Conservation (phyloP, 257 asterid genomes). For the Ilex aquifolium region DNA sequence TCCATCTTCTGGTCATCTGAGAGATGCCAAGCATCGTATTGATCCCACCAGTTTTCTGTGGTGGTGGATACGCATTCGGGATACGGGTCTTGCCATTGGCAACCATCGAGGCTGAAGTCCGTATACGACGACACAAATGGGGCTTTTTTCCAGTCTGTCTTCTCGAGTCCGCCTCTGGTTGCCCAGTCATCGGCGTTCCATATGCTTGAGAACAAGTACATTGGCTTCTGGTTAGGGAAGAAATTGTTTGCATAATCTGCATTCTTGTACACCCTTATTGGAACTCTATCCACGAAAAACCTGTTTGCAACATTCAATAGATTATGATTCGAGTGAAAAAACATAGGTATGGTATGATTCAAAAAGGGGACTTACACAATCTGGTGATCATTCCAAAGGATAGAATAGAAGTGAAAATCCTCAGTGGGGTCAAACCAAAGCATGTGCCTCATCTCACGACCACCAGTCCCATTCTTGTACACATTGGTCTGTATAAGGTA, state of each 20-base stretch:
- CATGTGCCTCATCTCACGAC: slow-evolving; percentile 82
- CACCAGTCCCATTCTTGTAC: slow-evolving; percentile 89
- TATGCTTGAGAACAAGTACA: slow-evolving; percentile 89
- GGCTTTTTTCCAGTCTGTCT: slow-evolving; percentile 84
- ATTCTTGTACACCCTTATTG: slow-evolving; percentile 79
- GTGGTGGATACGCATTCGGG: slow-evolving; percentile 85
- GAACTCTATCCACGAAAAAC: slow-evolving; percentile 69
- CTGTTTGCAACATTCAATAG: slow-evolving; percentile 27
- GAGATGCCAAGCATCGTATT: slow-evolving; percentile 74
- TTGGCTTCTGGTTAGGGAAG: slow-evolving; percentile 80
- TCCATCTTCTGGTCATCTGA: slow-evolving; percentile 57
- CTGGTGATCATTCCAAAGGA: slow-evolving; percentile 80
- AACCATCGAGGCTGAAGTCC: slow-evolving; percentile 67
- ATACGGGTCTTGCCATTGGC: slow-evolving; percentile 85
- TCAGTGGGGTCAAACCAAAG: slow-evolving; percentile 91
- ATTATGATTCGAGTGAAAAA: too few species aligned
- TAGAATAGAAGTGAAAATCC: slow-evolving; percentile 71
- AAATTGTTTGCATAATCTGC: slow-evolving; percentile 86
- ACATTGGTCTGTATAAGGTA: slow-evolving; percentile 80
- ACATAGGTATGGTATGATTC: too few species aligned
- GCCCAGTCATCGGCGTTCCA: slow-evolving; percentile 99
- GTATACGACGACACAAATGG: slow-evolving; percentile 88
- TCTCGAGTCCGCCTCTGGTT: slow-evolving; percentile 87
- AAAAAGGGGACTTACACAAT: slow-evolving; percentile 43
- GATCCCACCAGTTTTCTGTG: slow-evolving; percentile 88